Base-by-base conservation (phyloP, 2,329 filamentous ascomycete species). In the Ophiocordyceps camponoti-saundersi region DNA sequence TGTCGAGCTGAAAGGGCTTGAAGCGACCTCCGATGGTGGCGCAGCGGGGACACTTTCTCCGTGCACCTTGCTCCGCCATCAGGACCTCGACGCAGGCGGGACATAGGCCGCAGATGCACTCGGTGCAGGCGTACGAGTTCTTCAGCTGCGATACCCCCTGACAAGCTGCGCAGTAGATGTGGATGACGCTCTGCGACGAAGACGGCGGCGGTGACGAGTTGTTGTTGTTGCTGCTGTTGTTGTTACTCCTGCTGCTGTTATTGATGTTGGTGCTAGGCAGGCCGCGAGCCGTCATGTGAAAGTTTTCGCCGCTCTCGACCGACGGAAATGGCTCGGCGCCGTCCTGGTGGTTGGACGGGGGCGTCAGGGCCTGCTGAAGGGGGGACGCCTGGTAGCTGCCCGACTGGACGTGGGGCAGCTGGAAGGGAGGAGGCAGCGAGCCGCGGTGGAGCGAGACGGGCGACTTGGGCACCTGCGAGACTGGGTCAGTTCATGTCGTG, bases 51-150 rank as follows among this genome's bases (percentile, higher is more conserved):
- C 85, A 92, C 60, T 84, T 85, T 56, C 82, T 76, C 51, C 82
- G 68, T 13, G 83, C 82, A 45, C 82, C 79, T 60, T 87, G 82
- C 60, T 87, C 83, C 54, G 75, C 77, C 64, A 86, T 80, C 47
- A 90, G 70, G 32, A 85, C 78, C 56, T 88, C 82, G 48, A 95
- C 87, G 57, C 90, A 96, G 49, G 87, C 79, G 52, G 82, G 79
- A 63, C 92, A 96, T 45, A 96, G 75, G 16, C 89, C 90, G 60
- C 87, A 94, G 52, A 96, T 94, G 62, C 92, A 96, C 63, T 95
- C 89, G 1, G 89, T 95, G 62, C 90, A 96, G 21, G 90, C 90
- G 59, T 88, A 95, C 32, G 86, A 92, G 56, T 90, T 84, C 57
- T 80, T 82, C 23, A 96, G 68, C 12, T 81, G 68, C 46, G 82